A percentile compares a stretch with the other conserved stretches of the same genome.
Evolutionary conservation across 2,329 filamentous ascomycete genomes (phyloP).

Genomic region (Exophiala viscosa): DNA sequence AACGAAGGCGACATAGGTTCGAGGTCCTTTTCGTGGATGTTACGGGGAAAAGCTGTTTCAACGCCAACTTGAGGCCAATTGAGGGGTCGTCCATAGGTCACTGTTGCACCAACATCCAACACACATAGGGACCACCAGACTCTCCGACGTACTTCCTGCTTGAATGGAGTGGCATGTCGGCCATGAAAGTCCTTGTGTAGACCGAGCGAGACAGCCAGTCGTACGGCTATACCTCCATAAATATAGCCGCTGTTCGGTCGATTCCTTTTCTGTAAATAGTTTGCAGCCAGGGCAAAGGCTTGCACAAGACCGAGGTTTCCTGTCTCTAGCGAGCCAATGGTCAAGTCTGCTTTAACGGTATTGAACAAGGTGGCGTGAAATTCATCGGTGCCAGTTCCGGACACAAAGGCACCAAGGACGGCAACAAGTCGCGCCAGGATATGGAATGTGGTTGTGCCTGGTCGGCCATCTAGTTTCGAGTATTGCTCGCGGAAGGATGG

Average conservation of each 20-base stretch:
- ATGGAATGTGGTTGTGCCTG: slow-evolving; percentile 17
- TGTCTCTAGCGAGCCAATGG: slow-evolving; percentile 43
- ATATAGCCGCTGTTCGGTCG: slow-evolving; percentile 52
- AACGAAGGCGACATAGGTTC: slow-evolving; percentile 36
- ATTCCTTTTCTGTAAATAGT: slow-evolving; percentile 52
- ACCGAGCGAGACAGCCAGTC: slow-evolving; percentile 50
- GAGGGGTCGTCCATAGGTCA: slow-evolving; percentile 50
- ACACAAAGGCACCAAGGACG: slow-evolving; percentile 21
- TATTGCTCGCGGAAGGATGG: slow-evolving; percentile 44
- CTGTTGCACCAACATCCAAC: slow-evolving; percentile 51
- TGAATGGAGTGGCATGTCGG: slow-evolving; percentile 44
- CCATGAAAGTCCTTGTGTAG: slow-evolving; percentile 50
- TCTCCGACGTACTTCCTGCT: slow-evolving; percentile 40
- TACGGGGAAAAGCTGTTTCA: slow-evolving; percentile 21
- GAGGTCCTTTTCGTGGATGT: slow-evolving; percentile 24
- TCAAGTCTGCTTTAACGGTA: slow-evolving; percentile 39
- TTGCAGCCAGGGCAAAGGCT: slow-evolving; percentile 46
- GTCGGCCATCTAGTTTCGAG: slow-evolving; percentile 26
- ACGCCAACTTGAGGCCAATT: slow-evolving; percentile 42
- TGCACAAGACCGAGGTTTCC: slow-evolving; percentile 50
- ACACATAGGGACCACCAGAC: slow-evolving; percentile 57
- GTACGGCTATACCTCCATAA: slow-evolving; percentile 49
- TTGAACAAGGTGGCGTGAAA: slow-evolving; percentile 44
- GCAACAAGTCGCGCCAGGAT: slow-evolving; percentile 20
- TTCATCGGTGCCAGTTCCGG: slow-evolving; percentile 15